Evolutionary conservation across 2,329 filamentous ascomycete species (phyloP).

Genomic region (Dothistroma septosporum): DNA sequence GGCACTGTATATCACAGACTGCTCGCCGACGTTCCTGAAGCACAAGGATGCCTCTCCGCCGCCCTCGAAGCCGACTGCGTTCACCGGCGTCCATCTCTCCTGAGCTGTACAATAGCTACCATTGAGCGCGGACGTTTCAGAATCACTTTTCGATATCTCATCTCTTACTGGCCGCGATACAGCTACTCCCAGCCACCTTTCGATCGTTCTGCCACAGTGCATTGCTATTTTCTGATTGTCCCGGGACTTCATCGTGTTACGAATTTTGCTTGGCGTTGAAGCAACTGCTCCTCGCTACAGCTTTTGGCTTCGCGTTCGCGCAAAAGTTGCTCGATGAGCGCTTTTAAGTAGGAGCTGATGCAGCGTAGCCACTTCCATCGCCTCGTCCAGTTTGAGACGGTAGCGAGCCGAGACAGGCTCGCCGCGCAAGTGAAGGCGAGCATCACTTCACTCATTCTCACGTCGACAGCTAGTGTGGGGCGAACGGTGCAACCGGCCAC

Average conservation of each 20-base stretch:
- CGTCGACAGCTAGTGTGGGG: neutral
- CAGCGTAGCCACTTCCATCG: neutral
- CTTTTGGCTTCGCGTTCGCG: conserved; percentile 3
- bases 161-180: neutral
- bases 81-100: neutral
- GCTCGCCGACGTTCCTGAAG: too few relatives aligned
- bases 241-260: neutral
- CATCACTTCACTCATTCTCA: conserved; percentile 4
- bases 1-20: too few relatives aligned
- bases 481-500: neutral
- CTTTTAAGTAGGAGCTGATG: conserved; percentile 2
- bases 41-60: neutral
- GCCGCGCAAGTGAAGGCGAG: neutral
- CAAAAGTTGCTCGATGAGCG: neutral
- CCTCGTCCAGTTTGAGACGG: neutral
- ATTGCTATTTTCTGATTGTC: neutral
- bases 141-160: too few relatives aligned
- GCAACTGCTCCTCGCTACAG: neutral
- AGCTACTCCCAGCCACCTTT: neutral
- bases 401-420: neutral
- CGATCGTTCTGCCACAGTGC: neutral
- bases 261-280: neutral
- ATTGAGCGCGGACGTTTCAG: neutral
- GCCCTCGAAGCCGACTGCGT: neutral
- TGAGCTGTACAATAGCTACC: neutral